Evolutionary conservation across 2,329 filamentous ascomycete species (phyloP).

Genomic region (Myriangium duriaei): DNA sequence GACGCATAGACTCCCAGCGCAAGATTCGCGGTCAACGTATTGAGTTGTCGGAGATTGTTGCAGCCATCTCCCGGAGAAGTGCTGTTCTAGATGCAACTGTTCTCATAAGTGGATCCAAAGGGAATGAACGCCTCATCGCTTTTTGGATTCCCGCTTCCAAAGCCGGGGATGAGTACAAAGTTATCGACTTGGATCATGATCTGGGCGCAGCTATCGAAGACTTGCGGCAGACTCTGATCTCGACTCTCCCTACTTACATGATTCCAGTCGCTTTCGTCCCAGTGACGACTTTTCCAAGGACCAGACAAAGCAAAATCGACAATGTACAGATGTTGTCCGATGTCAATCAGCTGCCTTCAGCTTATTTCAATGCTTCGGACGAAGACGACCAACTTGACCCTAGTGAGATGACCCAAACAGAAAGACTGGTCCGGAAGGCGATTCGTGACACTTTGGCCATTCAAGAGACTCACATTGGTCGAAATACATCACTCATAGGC

Average conservation of each 20-base stretch:
- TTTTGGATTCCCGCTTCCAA: slow-evolving; percentile 49
- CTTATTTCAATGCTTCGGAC: slow-evolving; percentile 31
- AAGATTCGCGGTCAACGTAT: slow-evolving; percentile 73
- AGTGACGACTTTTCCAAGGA: slow-evolving; percentile 56
- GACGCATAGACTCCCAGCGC: slow-evolving; percentile 65
- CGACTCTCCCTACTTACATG: slow-evolving; percentile 61
- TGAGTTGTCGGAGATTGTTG: slow-evolving; percentile 65
- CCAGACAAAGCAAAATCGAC: slow-evolving; percentile 63
- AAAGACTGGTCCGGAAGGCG: slow-evolving; percentile 42
- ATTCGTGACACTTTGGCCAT: slow-evolving; percentile 42
- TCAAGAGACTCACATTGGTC: slow-evolving; percentile 36
- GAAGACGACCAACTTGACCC: slow-evolving; percentile 23
- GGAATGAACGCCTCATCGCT: slow-evolving; percentile 46
- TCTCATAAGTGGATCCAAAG: slow-evolving; percentile 39
- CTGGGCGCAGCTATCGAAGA: slow-evolving; percentile 22
- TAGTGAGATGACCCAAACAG: slow-evolving; percentile 40
- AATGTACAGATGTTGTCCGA: slow-evolving; percentile 38
- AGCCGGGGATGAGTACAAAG: slow-evolving; percentile 20
- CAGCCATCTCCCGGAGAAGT: slow-evolving; percentile 41
- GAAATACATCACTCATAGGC: slow-evolving; percentile 61
- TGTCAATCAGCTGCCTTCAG: slow-evolving; percentile 36
- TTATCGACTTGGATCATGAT: slow-evolving; percentile 27
- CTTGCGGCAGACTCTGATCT: slow-evolving; percentile 44
- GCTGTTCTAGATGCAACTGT: slow-evolving; percentile 51
- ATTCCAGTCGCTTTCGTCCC: slow-evolving; percentile 63